Conservation (phyloP, 371 early-diverging fungal species). For the Mycotypha africana region DNA sequence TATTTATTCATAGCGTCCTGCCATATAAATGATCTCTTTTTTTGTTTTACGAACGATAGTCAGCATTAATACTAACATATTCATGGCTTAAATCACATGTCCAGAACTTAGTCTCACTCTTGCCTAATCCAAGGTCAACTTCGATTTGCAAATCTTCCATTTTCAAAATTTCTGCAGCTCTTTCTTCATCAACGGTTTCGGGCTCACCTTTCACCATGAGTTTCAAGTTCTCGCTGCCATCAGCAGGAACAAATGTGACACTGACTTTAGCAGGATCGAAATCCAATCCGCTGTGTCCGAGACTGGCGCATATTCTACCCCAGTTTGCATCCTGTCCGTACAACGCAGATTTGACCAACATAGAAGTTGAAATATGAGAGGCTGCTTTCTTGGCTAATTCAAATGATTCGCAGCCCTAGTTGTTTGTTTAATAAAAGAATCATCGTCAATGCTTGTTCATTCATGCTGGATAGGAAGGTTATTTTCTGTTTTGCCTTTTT, state of each 20-base stretch:
- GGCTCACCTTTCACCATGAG: constrained; percentile 85
- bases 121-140: constrained; percentile 76
- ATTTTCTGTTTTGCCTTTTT: constrained; percentile 5
- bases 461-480: no score
- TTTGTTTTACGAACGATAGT: constrained; percentile 73
- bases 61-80: constrained; percentile 91
- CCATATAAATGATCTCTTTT: no score
- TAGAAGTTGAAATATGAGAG: constrained; percentile 83
- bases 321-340: constrained; percentile 97
- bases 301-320: constrained; percentile 72
- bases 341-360: constrained; percentile 92
- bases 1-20: no score
- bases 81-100: constrained; percentile 94
- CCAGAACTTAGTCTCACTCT: constrained; percentile 77
- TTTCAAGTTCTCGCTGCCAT: constrained; percentile 54
- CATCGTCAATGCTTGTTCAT: no score
- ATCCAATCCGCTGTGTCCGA: constrained; percentile 56
- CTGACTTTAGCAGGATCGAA: constrained; percentile 69
- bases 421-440: no score
- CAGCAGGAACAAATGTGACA: constrained; percentile 69
- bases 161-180: constrained; percentile 78
- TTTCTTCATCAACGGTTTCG: constrained; percentile 67
- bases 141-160: constrained; percentile 78
- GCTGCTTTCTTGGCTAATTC: constrained; percentile 80
- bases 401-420: constrained; percentile 66